Conservation (phyloP, 345 rosid genomes). For the Excoecaria cochinchinensis region DNA sequence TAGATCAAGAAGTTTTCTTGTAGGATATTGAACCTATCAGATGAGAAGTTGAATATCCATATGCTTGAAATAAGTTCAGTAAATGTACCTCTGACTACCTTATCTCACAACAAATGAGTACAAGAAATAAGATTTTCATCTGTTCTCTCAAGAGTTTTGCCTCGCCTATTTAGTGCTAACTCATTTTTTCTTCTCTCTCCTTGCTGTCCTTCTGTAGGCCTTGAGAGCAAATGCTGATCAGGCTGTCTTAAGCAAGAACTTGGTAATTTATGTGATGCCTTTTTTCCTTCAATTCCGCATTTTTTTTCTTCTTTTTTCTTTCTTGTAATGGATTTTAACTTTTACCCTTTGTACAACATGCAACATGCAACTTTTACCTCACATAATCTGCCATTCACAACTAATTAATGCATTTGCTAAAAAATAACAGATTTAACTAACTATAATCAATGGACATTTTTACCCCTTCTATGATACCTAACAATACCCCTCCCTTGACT, state of each 20-base stretch:
- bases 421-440: too few species aligned
- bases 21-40: not conserved
- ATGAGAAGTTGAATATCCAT: not conserved
- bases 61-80: not conserved
- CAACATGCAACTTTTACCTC: too few species aligned
- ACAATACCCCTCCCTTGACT: too few species aligned
- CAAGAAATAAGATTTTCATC: not conserved
- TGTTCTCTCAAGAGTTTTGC: not conserved
- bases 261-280: constrained; percentile 43
- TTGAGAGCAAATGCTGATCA: constrained; percentile 55
- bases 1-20: not conserved
- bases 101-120: not conserved
- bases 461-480: too few species aligned
- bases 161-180: constrained; percentile 6
- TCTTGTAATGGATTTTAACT: not conserved
- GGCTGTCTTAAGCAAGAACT: constrained; percentile 74
- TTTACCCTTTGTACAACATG: too few species aligned
- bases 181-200: constrained; percentile 11
- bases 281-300: not conserved
- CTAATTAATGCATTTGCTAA: too few species aligned
- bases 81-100: not conserved
- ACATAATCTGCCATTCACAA: too few species aligned
- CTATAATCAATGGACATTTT: too few species aligned
- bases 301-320: not conserved
- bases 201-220: constrained; percentile 37